Conservation (phyloP, 306 rosid genomes). For the Quercus rubra region DNA sequence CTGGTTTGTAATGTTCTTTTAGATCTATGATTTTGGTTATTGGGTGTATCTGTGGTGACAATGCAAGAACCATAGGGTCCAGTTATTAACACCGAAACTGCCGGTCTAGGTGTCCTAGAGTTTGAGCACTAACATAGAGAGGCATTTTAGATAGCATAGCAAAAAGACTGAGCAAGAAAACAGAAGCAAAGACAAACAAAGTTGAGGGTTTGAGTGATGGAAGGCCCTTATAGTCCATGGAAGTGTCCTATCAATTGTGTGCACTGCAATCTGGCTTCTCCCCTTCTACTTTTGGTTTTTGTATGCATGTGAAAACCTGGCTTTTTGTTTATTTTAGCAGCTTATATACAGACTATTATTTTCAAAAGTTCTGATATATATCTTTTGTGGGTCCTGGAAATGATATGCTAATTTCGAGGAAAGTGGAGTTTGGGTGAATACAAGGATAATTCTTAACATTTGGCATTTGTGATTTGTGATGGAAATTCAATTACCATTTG, state of each 20-base stretch:
- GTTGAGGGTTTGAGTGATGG: slow-evolving; percentile 31
- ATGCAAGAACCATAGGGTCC: slow-evolving; percentile 35
- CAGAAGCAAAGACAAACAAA: slow-evolving; percentile 29
- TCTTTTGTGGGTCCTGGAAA: background rate
- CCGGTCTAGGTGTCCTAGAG: slow-evolving; percentile 24
- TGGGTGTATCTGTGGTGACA: slow-evolving; percentile 38
- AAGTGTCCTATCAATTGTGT: slow-evolving; percentile 46
- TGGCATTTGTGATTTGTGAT: background rate
- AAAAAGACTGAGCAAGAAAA: slow-evolving; percentile 10
- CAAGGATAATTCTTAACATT: background rate
- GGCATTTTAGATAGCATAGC: background rate
- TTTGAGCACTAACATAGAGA: slow-evolving; percentile 22
- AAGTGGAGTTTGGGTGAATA: background rate
- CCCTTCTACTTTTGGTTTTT: slow-evolving; percentile 19
- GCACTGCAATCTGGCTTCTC: slow-evolving; percentile 25
- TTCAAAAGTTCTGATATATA: background rate
- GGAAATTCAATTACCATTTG: background rate
- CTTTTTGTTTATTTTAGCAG: background rate
- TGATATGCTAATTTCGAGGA: background rate
- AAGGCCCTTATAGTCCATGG: slow-evolving; percentile 29
- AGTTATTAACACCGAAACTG: slow-evolving; percentile 27
- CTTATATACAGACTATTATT: background rate
- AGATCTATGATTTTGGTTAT: slow-evolving; percentile 27
- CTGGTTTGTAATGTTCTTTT: slow-evolving; percentile 5
- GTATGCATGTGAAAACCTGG: slow-evolving; percentile 53